These are phyloP conservation scores for Huiozyma sinensis DNA, from an alignment of 805 yeast genomes.

Conservation along the genomic window DNA sequence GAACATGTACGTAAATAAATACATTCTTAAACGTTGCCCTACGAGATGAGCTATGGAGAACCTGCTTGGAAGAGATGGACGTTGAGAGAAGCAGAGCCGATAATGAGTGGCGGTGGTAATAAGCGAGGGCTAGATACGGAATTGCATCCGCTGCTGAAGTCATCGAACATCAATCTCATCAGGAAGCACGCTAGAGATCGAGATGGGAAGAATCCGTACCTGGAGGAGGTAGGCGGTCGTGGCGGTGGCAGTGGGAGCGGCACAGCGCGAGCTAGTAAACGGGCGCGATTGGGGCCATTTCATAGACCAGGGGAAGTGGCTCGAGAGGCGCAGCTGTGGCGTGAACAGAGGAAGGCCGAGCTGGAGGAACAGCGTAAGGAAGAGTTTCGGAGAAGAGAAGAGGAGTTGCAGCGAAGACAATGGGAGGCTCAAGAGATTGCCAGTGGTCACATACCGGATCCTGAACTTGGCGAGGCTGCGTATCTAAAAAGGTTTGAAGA, in stretches of 20 bases:
- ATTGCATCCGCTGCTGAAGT: constrained; percentile 22
- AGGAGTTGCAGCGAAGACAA: constrained; percentile 15
- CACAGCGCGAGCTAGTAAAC: constrained; percentile 6
- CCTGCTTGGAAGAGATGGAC: not conserved
- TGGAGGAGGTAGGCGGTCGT: constrained; percentile 2
- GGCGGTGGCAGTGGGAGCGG: constrained; percentile 5
- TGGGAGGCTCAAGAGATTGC: constrained; percentile 26
- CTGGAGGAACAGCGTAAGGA: constrained; percentile 5
- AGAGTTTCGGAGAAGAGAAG: constrained; percentile 3
- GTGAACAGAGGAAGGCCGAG: constrained; percentile 8
- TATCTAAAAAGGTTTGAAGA: constrained; percentile 28
- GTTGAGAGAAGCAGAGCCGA: not conserved
- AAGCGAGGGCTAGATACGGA: constrained; percentile 20
- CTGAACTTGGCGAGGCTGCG: constrained; percentile 43
- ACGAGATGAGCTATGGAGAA: too few species aligned
- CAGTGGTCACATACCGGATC: constrained; percentile 38
- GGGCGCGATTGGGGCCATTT: constrained; percentile 23
- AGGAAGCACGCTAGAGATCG: constrained; percentile 11
- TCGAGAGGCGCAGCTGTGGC: too few species aligned
- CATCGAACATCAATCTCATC: constrained; percentile 22
- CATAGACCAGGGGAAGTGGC: constrained; percentile 43
- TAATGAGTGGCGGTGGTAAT: not conserved
- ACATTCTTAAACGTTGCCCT: too few species aligned
- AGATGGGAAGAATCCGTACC: constrained; percentile 19
- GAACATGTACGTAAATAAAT: too few species aligned